Base-by-base conservation (phyloP, 2,329 filamentous ascomycete species). In the Paraphaeosphaeria sporulosa region DNA sequence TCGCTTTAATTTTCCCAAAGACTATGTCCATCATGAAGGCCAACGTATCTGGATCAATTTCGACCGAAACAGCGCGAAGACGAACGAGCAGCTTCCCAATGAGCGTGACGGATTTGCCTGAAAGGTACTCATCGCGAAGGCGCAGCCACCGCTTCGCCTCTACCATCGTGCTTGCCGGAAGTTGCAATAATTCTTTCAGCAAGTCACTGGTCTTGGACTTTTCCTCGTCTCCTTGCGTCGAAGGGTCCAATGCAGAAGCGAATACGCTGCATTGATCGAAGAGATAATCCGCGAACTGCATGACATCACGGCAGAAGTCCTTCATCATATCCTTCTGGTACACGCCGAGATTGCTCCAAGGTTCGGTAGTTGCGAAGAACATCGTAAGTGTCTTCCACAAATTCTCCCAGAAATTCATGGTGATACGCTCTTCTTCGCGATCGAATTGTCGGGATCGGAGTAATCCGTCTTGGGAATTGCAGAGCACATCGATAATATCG, bases 261-360 rank as follows among this genome's bases (percentile, higher is more conserved):
- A 99, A 89, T 60, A 97, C 86, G 53, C 89, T 89, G 75, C 96
- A 95, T 68, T 97, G 89, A 43, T 92, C 89, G 72, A 98, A 91
- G 1, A 97, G 84, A 38, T 87, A 85, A 71, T 96, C 92, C 0
- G 94, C 94, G 72, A 97, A 91, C 70, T 98, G 93, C 87, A 99
- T 99, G 15, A 92, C 91, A 73, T 97, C 93, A 66, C 95, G 89
- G 73, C 94, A 97, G 71, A 98, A 97, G 59, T 97, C 89, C 70
- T 93, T 90, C 92, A 99, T 94, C 56, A 87, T 83, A 21, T 83
- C 79, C 73, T 93, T 95, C 34, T 76, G 66, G 53, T 94, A 89
- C 60, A 92, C 87, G 4, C 85, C 85, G 15, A 87, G 82, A 48
- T 80, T 79, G 64, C 92, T 93, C 95, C 95, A 99, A 12, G 82